Base-by-base conservation (phyloP, 495 filamentous ascomycete species). In the Penicillium nucicola region DNA sequence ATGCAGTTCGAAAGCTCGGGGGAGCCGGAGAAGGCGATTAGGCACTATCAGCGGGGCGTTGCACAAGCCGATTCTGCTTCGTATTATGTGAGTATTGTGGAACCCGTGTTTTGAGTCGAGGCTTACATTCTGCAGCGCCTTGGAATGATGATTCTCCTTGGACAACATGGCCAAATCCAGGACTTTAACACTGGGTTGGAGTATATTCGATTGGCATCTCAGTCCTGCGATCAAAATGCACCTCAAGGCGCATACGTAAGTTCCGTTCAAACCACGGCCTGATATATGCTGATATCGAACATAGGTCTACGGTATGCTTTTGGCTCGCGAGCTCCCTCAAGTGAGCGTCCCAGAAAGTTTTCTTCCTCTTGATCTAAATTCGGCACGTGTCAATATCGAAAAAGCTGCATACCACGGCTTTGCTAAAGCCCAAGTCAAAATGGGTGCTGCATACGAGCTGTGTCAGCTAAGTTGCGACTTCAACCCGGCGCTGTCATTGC, bases 1-100 rank as follows among this genome's bases (percentile, higher is more conserved):
- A 97, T 97, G 93, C 90, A 96, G 43, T 97, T 89, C 65, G 93
- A 98, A 67, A 87, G 84, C 58, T 90, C 90, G 6, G 96, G 93
- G 57, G 92, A 97, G 58, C 83, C 88, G 23, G 78, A 84, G 28
- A 97, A 96, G 63, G 95, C 93, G 2, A 85, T 96, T 58, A 82
- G 82, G 60, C 90, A 97, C 69, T 98, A 97, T 66, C 78, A 85
- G 35, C 77, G 82, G 25, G 93, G 93, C 41, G 84, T 92, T 13
- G 73, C 82, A 42, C 70, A 82, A 55, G 80, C 81, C 3, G 93
- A 98, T 68, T 95, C 95, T 7, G 93, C 93, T n/a, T 92, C 90
- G 10, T 86, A 87, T 58, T 98, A 97, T 61, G 80, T 83, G 67
- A 50, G 51, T 54, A 12, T 18, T 42, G 23, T 25, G 30, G 25